These are phyloP conservation scores for Lepidium sativum DNA, from an alignment of 345 rosid genomes.

Conservation along the genomic window DNA sequence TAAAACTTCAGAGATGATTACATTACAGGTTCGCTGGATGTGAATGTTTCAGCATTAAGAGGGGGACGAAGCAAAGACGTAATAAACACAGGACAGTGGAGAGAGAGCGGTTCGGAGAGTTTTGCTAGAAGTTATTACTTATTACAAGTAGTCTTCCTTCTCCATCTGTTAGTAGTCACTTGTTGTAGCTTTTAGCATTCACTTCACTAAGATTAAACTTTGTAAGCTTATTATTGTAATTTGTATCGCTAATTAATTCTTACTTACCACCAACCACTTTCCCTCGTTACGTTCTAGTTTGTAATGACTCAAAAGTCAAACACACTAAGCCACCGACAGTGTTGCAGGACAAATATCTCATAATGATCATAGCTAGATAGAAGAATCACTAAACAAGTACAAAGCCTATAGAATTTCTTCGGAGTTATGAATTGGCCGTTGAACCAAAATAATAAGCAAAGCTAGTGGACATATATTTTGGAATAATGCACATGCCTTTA, in stretches of 20 bases:
- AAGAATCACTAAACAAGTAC: too few relatives aligned
- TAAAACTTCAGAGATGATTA: not conserved
- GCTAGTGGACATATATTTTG: not conserved
- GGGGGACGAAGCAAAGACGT: constrained; percentile 23
- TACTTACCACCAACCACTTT: not conserved
- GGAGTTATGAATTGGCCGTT: too few relatives aligned
- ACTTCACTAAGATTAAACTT: not conserved
- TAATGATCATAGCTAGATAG: too few relatives aligned
- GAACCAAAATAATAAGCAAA: not conserved
- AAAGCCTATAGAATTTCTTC: too few relatives aligned
- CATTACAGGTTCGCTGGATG: constrained; percentile 52
- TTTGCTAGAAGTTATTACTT: not conserved
- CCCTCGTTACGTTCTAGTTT: not conserved
- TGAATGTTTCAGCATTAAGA: constrained; percentile 61
- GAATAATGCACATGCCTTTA: not conserved
- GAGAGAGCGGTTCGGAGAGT: constrained; percentile 13
- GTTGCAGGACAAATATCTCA: too few relatives aligned
- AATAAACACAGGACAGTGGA: constrained; percentile 22
- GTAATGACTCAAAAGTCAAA: not conserved
- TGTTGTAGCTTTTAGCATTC: constrained; percentile 10
- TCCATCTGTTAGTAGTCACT: not conserved
- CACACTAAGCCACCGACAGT: not conserved
- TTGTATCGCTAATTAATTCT: constrained; percentile 13
- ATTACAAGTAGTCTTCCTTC: not conserved
- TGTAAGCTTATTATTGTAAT: constrained; percentile 11